Evolutionary conservation across 768 basidiomycete genomes (phyloP).

Genomic region (Boletus huronensis): DNA sequence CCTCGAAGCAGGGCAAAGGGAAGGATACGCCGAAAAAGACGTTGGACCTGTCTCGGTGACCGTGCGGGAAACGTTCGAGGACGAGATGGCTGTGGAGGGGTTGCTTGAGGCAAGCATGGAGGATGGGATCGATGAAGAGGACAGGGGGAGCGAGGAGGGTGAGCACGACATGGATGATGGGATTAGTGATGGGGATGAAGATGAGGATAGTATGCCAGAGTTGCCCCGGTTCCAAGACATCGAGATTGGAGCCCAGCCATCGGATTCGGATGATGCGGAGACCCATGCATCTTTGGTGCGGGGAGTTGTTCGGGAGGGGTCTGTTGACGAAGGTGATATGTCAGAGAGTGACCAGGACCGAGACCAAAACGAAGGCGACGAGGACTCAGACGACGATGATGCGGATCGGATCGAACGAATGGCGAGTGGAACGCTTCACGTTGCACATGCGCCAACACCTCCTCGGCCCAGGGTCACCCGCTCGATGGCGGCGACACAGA

Average conservation of each 20-base stretch:
- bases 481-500: neutral
- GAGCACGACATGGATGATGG: neutral
- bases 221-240: slow-evolving; percentile 13
- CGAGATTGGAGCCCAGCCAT: slow-evolving; percentile 8
- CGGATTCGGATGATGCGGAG: slow-evolving; percentile 31
- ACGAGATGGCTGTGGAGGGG: slow-evolving; percentile 24
- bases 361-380: neutral
- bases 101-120: slow-evolving; percentile 12
- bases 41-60: neutral
- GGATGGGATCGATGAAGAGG: neutral
- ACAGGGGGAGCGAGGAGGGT: neutral
- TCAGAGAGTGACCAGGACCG: neutral
- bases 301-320: neutral
- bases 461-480: slow-evolving; percentile 6
- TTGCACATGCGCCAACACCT: neutral
- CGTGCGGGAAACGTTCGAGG: slow-evolving; percentile 11
- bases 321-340: neutral
- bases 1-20: neutral
- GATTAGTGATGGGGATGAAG: neutral
- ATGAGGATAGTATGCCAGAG: neutral
- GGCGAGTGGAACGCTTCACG: slow-evolving; percentile 7
- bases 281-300: slow-evolving; percentile 18
- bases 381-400: slow-evolving; percentile 1
- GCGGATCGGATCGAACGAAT: slow-evolving; percentile 16
- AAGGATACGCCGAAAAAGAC: neutral